Percentiles rank a stretch among this genome's conserved stretches.
These are phyloP conservation scores for Thelephora terrestris DNA, from an alignment of 1,284 basidiomycete species.

Conservation along the genomic window DNA sequence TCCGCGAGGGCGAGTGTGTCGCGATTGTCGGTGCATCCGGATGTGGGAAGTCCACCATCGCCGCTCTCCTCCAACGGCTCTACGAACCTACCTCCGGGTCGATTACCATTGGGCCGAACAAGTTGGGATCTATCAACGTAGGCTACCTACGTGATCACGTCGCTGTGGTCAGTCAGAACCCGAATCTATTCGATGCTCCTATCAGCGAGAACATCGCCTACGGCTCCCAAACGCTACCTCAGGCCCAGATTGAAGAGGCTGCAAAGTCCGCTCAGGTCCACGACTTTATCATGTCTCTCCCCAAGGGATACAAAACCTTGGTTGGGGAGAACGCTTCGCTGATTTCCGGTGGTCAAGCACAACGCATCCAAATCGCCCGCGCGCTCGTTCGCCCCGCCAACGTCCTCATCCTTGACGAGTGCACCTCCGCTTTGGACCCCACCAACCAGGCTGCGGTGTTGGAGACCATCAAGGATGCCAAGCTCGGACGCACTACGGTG, in stretches of 20 bases:
- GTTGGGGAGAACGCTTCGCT: slow-evolving; percentile 85
- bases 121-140: slow-evolving; percentile 51
- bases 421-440: slow-evolving; percentile 82
- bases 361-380: slow-evolving; percentile 86
- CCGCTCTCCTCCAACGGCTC: slow-evolving; percentile 72
- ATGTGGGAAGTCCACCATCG: slow-evolving; percentile 83
- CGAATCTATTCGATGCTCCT: slow-evolving; percentile 79
- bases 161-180: slow-evolving; percentile 78
- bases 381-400: slow-evolving; percentile 65
- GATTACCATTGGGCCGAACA: slow-evolving; percentile 46
- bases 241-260: slow-evolving; percentile 54
- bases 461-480: slow-evolving; percentile 61
- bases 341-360: slow-evolving; percentile 91
- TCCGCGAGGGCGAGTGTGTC: slow-evolving; percentile 70
- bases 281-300: slow-evolving; percentile 77
- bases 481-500: slow-evolving; percentile 68
- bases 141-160: slow-evolving; percentile 73
- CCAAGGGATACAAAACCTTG: slow-evolving; percentile 76
- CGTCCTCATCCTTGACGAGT: slow-evolving; percentile 90
- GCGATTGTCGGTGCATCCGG: slow-evolving; percentile 86
- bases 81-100: slow-evolving; percentile 69
- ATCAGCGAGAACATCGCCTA: slow-evolving; percentile 85
- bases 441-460: slow-evolving; percentile 75
- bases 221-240: slow-evolving; percentile 44
- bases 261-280: slow-evolving; percentile 74